Evolutionary conservation across 2,329 filamentous ascomycete species (phyloP).

Genomic region (Cadophora gregata): DNA sequence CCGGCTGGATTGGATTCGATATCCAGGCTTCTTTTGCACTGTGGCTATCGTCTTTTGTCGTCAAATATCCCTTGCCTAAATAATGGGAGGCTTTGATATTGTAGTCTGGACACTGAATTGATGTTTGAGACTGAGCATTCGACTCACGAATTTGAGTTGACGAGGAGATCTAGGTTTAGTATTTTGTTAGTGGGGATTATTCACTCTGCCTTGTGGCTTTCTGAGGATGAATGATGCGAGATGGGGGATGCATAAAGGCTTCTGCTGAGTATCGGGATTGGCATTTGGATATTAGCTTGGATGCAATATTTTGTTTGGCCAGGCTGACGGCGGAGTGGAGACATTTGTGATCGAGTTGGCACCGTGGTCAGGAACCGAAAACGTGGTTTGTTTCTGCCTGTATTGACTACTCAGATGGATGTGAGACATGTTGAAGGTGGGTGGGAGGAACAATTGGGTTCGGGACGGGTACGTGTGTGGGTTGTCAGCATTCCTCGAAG

Average conservation of each 20-base stretch:
- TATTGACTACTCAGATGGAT: background rate
- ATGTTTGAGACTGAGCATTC: too few relatives aligned
- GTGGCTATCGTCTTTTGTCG: too few relatives aligned
- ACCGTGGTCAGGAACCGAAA: constrained; percentile 4
- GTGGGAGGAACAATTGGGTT: background rate
- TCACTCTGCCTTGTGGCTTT: background rate
- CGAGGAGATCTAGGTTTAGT: too few relatives aligned
- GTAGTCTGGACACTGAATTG: too few relatives aligned
- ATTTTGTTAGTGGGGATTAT: background rate
- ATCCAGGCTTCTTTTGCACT: too few relatives aligned
- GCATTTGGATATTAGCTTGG: background rate
- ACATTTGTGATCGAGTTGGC: background rate
- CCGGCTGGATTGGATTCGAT: background rate
- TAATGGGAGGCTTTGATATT: background rate
- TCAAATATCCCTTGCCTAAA: too few relatives aligned
- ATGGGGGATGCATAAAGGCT: background rate
- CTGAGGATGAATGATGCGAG: background rate
- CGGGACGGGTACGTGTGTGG: background rate
- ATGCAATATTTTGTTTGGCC: background rate
- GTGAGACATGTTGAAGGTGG: background rate
- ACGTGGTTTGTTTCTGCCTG: background rate
- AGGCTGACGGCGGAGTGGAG: background rate
- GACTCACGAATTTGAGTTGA: too few relatives aligned
- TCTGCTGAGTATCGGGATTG: background rate
- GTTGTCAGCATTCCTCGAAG: background rate